Evolutionary conservation across 805 yeast species (phyloP), one percentile per base, ranked within the genome.

Genomic region (Kodamaea fukazawae): DNA sequence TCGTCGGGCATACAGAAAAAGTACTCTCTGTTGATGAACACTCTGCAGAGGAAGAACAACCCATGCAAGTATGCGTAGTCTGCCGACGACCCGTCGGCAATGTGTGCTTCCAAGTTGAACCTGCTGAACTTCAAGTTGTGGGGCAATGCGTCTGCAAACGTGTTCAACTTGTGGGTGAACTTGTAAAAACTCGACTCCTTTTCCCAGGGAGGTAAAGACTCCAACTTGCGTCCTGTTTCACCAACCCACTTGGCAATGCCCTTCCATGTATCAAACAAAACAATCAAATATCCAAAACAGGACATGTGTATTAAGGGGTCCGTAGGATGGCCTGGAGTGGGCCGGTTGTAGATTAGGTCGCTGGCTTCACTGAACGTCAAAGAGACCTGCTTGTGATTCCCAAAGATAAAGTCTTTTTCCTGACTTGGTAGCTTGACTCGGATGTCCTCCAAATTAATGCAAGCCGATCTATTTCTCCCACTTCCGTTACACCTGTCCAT

Each of bases 401-500:
- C 70, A 36, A 54, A 50, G 5, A 51, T 40, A 38, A 60, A 67
- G 20, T 55, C 59, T 12, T 52, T 50, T 38, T 67, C 71, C 2
- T 53, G 47, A 23, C 60, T 55, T 2, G 71, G 71, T 10, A 66
- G 46, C 13, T 48, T 40, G 7, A 63, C 50, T 6, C 50, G 43
- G 13, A 66, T 61, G 38, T 63, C 67, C 13, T 61, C 62, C 16
- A 64, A 48, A 38, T 52, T 50, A 4, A 66, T 54, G 20, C 66
- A 61, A 12, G 65, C 53, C 7, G 61, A 53, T 22, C 70, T 41
- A 23, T 57, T 51, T 36, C 65, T 44, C 3, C 70, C 69, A 43
- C 67, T 58, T 7, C 67, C 57, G 27, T 58, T 65, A 41, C 70
- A 64, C 27, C 69, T 41, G 44, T 67, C 73, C 70, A 67, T 64